A percentile compares a stretch with the other conserved stretches of the same genome.
Conservation (phyloP, 2,329 filamentous ascomycete species). For the Botrytis byssoidea region DNA sequence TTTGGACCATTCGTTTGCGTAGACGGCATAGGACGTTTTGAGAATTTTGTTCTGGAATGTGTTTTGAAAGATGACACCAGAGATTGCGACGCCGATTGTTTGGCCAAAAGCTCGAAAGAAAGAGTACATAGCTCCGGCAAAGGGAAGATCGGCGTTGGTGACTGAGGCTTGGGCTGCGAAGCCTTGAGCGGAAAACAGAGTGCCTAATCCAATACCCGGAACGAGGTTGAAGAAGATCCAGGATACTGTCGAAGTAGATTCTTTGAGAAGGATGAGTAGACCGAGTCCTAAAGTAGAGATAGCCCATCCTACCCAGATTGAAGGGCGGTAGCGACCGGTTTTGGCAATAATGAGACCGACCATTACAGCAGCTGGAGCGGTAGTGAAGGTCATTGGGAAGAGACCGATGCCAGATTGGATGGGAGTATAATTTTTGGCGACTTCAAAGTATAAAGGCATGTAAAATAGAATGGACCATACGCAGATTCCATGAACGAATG, state of each 20-base stretch:
- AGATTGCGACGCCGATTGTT: slow-evolving; percentile 43
- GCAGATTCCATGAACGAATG: slow-evolving; percentile 53
- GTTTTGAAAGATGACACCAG: slow-evolving; percentile 69
- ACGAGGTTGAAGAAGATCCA: slow-evolving; percentile 62
- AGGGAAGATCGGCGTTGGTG: slow-evolving; percentile 54
- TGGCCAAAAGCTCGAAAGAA: slow-evolving; percentile 63
- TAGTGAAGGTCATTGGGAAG: slow-evolving; percentile 60
- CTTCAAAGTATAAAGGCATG: slow-evolving; percentile 50
- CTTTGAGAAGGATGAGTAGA: slow-evolving; percentile 48
- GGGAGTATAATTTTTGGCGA: slow-evolving; percentile 51
- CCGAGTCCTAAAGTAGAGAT: slow-evolving; percentile 59
- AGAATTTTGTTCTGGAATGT: slow-evolving; percentile 37
- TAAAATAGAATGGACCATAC: slow-evolving; percentile 55
- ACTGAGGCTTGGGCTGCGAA: slow-evolving; percentile 62
- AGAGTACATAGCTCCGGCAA: slow-evolving; percentile 61
- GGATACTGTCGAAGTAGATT: slow-evolving; percentile 48
- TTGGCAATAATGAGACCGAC: slow-evolving; percentile 55
- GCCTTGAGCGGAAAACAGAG: slow-evolving; percentile 60
- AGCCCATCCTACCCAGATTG: slow-evolving; percentile 56
- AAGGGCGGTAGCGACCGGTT: slow-evolving; percentile 54
- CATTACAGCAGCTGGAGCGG: slow-evolving; percentile 54
- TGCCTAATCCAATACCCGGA: slow-evolving; percentile 59
- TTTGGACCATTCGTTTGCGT: slow-evolving; percentile 25
- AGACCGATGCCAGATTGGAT: slow-evolving; percentile 53
- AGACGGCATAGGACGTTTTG: slow-evolving; percentile 22